A percentile compares a stretch with the other conserved stretches of the same genome.
Evolutionary conservation across 805 yeast genomes (phyloP).

Genomic region (Ogataea allantospora): DNA sequence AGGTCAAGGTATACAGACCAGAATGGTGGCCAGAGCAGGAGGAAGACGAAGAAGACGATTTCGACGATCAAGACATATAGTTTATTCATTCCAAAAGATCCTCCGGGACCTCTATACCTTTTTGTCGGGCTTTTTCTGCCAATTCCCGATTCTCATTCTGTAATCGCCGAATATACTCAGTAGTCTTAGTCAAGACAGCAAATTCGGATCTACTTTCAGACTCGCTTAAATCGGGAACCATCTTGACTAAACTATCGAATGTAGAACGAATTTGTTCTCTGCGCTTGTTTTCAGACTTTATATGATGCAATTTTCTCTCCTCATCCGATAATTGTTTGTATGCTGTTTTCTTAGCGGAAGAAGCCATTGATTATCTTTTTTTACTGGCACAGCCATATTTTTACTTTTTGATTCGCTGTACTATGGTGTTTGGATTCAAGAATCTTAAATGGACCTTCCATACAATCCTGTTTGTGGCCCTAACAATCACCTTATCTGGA

Average conservation of each 20-base stretch:
- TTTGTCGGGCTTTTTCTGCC: constrained; percentile 38
- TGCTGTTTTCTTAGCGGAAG: constrained; percentile 10
- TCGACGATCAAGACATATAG: constrained; percentile 1
- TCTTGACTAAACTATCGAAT: constrained; percentile 68
- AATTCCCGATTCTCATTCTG: constrained; percentile 49
- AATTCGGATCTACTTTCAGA: constrained; percentile 80
- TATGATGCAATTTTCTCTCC: constrained; percentile 36
- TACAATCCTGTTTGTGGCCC: constrained; percentile 42
- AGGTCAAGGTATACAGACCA: constrained; percentile 56
- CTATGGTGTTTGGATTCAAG: constrained; percentile 21
- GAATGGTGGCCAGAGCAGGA: constrained; percentile 70
- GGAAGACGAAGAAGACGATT: constrained; percentile 14
- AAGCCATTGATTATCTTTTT: constrained; percentile 2
- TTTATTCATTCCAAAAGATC: constrained; percentile 23
- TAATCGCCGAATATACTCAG: constrained; percentile 50
- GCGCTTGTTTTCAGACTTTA: constrained; percentile 72
- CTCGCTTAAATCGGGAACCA: constrained; percentile 72
- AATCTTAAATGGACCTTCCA: constrained; percentile 40
- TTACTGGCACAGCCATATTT: background rate
- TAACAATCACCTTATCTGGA: constrained; percentile 40
- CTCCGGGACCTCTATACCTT: constrained; percentile 40
- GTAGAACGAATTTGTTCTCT: constrained; percentile 82
- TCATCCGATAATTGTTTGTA: constrained; percentile 28
- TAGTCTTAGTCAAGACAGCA: constrained; percentile 59
- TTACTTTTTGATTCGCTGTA: background rate